Evolutionary conservation across 1,284 basidiomycete species (phyloP).

Genomic region (Cryptococcus sp.): DNA sequence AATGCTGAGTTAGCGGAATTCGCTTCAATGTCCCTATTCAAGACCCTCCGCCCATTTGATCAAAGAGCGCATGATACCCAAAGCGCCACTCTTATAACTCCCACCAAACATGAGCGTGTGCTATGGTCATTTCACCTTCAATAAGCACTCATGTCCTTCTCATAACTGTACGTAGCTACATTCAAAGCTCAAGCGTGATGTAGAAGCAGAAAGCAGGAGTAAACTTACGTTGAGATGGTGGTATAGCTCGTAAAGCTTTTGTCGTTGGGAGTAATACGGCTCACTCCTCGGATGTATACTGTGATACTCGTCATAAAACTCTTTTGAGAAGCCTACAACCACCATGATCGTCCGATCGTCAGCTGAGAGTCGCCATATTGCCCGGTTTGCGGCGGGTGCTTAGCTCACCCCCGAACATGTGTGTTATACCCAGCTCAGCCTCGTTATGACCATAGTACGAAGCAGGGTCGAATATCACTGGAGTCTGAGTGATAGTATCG

Average conservation of each 20-base stretch:
- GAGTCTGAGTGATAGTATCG: conserved; percentile 60
- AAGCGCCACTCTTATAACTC: conserved; percentile 36
- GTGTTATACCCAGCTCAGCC: conserved; percentile 78
- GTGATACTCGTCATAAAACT: conserved; percentile 76
- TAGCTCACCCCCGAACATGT: conserved; percentile 70
- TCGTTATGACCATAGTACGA: conserved; percentile 84
- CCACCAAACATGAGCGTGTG: conserved; percentile 52
- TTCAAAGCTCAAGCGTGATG: background rate
- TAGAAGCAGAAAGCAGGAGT: background rate
- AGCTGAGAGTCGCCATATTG: background rate
- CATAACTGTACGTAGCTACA: too few relatives aligned
- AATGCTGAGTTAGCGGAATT: too few relatives aligned
- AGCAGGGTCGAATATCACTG: conserved; percentile 79
- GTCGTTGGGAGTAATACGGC: conserved; percentile 71
- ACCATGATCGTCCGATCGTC: background rate
- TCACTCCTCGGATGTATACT: conserved; percentile 66
- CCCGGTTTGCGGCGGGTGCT: background rate
- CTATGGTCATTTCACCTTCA: conserved; percentile 17
- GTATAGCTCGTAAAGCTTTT: conserved; percentile 77
- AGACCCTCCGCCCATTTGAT: conserved; percentile 31
- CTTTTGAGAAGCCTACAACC: conserved; percentile 60
- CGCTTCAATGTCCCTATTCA: background rate
- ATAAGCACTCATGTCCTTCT: too few relatives aligned
- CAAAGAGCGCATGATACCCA: conserved; percentile 44
- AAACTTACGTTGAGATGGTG: conserved; percentile 71